phyloP scores from a whole-genome alignment of 495 filamentous ascomycete species.

The Annulohypoxylon moriforme region DNA sequence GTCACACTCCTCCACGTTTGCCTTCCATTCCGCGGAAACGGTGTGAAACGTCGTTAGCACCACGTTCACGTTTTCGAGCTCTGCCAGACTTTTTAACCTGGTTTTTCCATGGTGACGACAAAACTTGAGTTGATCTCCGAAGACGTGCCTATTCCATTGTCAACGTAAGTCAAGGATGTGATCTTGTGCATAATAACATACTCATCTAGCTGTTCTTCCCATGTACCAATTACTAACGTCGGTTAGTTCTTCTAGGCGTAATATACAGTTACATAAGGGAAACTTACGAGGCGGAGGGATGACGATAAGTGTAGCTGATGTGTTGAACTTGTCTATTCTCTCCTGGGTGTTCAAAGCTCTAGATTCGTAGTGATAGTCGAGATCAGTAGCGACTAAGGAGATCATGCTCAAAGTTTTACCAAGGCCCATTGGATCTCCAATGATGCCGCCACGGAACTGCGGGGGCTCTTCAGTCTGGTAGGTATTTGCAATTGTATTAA shows the following conservation, averaged over 20 bases:
- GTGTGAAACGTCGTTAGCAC: constrained; percentile 5
- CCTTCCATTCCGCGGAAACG: neutral
- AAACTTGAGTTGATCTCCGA: neutral
- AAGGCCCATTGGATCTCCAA: neutral
- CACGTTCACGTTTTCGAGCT: neutral
- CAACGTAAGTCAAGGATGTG: neutral
- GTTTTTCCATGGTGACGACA: constrained; percentile 6
- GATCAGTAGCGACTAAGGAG: neutral
- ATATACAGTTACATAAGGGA: neutral
- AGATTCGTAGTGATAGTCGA: neutral
- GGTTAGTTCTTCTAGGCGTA: neutral
- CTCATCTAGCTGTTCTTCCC: neutral
- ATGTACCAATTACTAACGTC: neutral
- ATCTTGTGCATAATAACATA: neutral
- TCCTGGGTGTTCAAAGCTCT: neutral
- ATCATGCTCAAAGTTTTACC: constrained; percentile 6
- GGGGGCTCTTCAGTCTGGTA: neutral
- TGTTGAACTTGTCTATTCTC: neutral
- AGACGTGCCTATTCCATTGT: neutral
- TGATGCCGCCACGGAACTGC: neutral
- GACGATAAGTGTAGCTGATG: neutral
- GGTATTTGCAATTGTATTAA: neutral
- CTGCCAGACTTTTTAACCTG: neutral
- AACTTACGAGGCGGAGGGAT: constrained; percentile 3
- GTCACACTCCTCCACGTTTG: neutral